phyloP scores from a whole-genome alignment of 23 red algal species.

The Chondrus crispus region DNA sequence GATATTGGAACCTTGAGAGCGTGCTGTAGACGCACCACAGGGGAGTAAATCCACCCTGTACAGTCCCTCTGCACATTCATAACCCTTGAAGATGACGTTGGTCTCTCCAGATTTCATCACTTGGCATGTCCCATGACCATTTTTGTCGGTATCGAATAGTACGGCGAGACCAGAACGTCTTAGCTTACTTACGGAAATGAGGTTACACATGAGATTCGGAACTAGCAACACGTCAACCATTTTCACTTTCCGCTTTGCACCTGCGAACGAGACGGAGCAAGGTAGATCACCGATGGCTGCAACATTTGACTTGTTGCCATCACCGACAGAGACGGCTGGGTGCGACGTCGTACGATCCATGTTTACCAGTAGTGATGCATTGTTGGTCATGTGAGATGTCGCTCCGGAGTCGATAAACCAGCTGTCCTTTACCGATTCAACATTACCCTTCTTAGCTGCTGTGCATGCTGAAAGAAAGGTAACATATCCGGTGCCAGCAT shows the following conservation, averaged over 20 bases:
- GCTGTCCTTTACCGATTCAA: too few relatives aligned
- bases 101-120: background rate
- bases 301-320: background rate
- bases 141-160: background rate
- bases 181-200: background rate
- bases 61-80: background rate
- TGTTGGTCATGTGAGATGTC: background rate
- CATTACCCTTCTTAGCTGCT: too few relatives aligned
- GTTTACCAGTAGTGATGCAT: background rate
- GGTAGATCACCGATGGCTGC: background rate
- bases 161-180: background rate
- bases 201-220: background rate
- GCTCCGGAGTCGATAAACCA: conserved; percentile 18
- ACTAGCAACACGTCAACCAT: background rate
- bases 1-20: too few relatives aligned
- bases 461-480: background rate
- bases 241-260: background rate
- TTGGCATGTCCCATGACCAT: background rate
- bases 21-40: too few relatives aligned
- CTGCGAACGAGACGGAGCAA: background rate
- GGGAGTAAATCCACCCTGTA: too few relatives aligned
- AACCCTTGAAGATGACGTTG: background rate
- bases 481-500: background rate
- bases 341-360: too few relatives aligned
- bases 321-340: too few relatives aligned